Base-by-base conservation (phyloP, 768 basidiomycete species). In the Tephrocybe sp. region DNA sequence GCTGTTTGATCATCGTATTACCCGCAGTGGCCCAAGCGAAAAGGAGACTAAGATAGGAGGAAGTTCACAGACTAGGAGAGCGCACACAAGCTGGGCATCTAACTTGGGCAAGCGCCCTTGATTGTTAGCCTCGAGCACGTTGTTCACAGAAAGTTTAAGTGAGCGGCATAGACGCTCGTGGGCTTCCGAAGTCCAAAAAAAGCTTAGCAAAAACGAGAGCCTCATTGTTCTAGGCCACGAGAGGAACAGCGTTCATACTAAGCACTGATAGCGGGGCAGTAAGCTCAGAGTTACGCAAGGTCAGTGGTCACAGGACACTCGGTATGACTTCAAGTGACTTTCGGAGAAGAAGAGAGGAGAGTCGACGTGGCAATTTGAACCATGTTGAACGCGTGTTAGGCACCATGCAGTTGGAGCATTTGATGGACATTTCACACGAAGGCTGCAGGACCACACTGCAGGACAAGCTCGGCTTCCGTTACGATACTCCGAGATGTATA, bases 351-450 rank as follows among this genome's bases (percentile, higher is more conserved):
- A 36, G 30, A 34, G 6, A 33, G 24, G 21, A 29, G n/a, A 10
- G 4, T 24, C 36, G 41, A 49, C 48, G 40, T 46, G 44, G 31
- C 39, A 50, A 49, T 27, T 7, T 29, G 24, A n/a, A 48, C 47
- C 38, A 23, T 21, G 29, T 29, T 31, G 29, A 40, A 23, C 41
- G 50, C 36, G 37, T 45, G 47, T 24, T 23, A 39, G 37, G 47
- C 19, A 47, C 40, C 8, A n/a, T 19, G 27, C 43, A 34, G 3
- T 18, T 19, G 27, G 38, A 3, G 31, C 47, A 34, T 15, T 30
- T 48, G 45, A 43, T 42, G 38, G 38, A 34, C 37, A 47, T 21
- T 18, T 41, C 30, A 41, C 38, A 4, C 38, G 24, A 41, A 11
- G 22, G 10, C 13, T 29, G 33, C 16, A 34, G 33, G 4, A 29